phyloP scores from a whole-genome alignment of 177 flowering plant genomes.

The Vitis hybrid region DNA sequence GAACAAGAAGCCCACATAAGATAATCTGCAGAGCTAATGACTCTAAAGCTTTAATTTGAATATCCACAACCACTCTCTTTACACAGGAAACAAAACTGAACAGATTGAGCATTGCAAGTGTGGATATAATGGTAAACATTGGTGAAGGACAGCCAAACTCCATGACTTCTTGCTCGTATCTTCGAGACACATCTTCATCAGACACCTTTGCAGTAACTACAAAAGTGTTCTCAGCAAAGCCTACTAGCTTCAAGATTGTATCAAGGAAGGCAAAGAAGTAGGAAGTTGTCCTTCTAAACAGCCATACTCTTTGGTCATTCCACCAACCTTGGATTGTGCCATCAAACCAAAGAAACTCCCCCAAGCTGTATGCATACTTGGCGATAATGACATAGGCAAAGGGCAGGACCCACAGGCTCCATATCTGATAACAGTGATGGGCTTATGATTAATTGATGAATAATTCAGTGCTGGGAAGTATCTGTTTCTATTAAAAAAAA shows the following conservation, averaged over 20 bases:
- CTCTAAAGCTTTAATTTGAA: neutral
- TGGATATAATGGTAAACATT: conserved; percentile 31
- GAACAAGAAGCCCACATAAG: conserved; percentile 18
- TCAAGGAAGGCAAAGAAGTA: conserved; percentile 35
- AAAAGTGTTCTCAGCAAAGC: conserved; percentile 24
- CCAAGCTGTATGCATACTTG: conserved; percentile 27
- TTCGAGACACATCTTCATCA: conserved; percentile 24
- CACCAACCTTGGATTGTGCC: conserved; percentile 48
- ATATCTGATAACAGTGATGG: conserved; percentile 23
- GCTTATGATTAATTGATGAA: too few species aligned
- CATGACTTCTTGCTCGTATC: conserved; percentile 37
- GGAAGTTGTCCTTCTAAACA: conserved; percentile 37
- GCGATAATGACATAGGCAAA: conserved; percentile 39
- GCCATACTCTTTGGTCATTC: conserved; percentile 45
- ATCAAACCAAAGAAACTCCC: conserved; percentile 31
- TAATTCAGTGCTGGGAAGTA: neutral
- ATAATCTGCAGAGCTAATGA: conserved; percentile 25
- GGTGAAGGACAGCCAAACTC: conserved; percentile 41
- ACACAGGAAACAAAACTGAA: conserved; percentile 16
- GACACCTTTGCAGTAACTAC: conserved; percentile 32
- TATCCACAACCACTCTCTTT: conserved; percentile 3
- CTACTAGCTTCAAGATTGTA: conserved; percentile 19
- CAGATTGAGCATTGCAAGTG: conserved; percentile 29
- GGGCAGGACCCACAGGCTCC: conserved; percentile 49
- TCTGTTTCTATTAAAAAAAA: neutral